phyloP scores from a whole-genome alignment of 129 eudicot species.

The Helianthus annuus region HanXRQr2.0-SUNRISE NC_035442.2:172549557-172550056 shows the following conservation, averaged over 20 bases:
- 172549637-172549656: constrained; percentile 81
- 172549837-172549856: constrained; percentile 17
- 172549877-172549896: constrained; percentile 18
- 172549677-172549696: constrained; percentile 67
- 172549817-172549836: constrained; percentile 29
- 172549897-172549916: constrained; percentile 10
- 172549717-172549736: constrained; percentile 14
- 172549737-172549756: constrained; percentile 13
- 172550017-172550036: background rate
- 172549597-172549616: constrained; percentile 93
- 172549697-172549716: constrained; percentile 20
- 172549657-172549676: constrained; percentile 84
- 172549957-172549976: constrained; percentile 20
- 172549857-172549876: background rate
- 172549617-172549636: constrained; percentile 69
- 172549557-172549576: constrained; percentile 80
- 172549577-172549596: constrained; percentile 84
- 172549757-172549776: constrained; percentile 17
- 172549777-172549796: constrained; percentile 26
- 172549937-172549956: constrained; percentile 20
- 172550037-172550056: constrained; percentile 23
- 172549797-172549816: constrained; percentile 19
- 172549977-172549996: constrained; percentile 8
- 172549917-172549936: background rate
- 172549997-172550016: constrained; percentile 12